phyloP scores from a whole-genome alignment of 2,329 filamentous ascomycete species.

The Endocalyx cinctus region DNA sequence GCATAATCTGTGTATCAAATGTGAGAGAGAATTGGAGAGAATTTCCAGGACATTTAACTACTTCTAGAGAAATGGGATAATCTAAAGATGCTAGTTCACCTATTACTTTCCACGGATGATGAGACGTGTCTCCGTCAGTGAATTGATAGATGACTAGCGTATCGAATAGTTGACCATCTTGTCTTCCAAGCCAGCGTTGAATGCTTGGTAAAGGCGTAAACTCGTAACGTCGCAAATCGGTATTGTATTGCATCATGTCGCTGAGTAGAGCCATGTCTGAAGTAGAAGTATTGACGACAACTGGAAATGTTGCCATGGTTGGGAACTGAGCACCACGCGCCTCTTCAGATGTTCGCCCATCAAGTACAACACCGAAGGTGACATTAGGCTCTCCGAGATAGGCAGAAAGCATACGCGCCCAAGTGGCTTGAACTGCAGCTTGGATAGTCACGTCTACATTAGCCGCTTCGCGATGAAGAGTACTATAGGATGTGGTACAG shows the following conservation, averaged over 20 bases:
- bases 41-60: conserved; percentile 52
- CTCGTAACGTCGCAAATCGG: conserved; percentile 62
- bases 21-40: conserved; percentile 61
- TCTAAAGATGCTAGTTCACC: conserved; percentile 68
- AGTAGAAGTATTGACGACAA: conserved; percentile 52
- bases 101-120: conserved; percentile 52
- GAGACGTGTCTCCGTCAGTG: conserved; percentile 22
- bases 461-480: conserved; percentile 54
- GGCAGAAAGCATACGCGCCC: conserved; percentile 68
- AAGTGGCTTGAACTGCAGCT: conserved; percentile 70
- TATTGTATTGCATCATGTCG: conserved; percentile 62
- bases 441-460: conserved; percentile 66
- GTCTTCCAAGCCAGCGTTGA: conserved; percentile 64
- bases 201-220: conserved; percentile 67
- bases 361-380: conserved; percentile 76
- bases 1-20: conserved; percentile 60
- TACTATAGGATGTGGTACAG: conserved; percentile 34
- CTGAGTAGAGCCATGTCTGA: conserved; percentile 55
- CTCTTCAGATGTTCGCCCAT: conserved; percentile 63
- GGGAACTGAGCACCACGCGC: conserved; percentile 64
- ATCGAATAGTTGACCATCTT: conserved; percentile 69
- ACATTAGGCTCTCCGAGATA: conserved; percentile 73
- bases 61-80: conserved; percentile 76
- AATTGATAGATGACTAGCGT: conserved; percentile 83
- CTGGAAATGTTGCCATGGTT: conserved; percentile 76